Evolutionary conservation across 805 yeast genomes (phyloP).

Genomic region (Ogataea naganishii): DNA sequence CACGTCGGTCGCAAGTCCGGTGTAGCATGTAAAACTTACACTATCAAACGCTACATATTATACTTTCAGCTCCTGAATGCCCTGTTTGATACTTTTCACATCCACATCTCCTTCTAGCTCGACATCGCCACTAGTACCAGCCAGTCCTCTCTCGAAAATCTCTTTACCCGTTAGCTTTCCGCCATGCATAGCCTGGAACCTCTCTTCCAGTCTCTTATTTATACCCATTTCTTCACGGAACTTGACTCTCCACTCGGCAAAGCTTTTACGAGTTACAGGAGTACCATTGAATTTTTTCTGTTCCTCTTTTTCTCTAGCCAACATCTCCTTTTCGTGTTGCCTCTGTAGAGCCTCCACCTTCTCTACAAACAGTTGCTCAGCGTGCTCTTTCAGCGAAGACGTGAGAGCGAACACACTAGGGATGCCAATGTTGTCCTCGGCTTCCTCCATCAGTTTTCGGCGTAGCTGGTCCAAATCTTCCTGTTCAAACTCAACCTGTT

Average conservation of each 20-base stretch:
- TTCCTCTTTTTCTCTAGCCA: conserved; percentile 67
- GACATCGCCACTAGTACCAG: conserved; percentile 54
- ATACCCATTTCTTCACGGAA: conserved; percentile 70
- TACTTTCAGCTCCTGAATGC: too few relatives aligned
- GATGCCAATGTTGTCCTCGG: conserved; percentile 77
- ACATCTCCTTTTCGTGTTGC: conserved; percentile 47
- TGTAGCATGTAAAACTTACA: too few relatives aligned
- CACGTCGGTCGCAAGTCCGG: too few relatives aligned
- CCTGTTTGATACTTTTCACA: too few relatives aligned
- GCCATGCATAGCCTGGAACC: conserved; percentile 50
- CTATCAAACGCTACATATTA: too few relatives aligned
- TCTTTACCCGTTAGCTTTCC: conserved; percentile 83
- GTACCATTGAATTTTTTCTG: conserved; percentile 90
- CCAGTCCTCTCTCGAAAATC: conserved; percentile 85
- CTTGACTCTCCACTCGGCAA: conserved; percentile 56
- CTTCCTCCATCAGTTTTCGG: conserved; percentile 42
- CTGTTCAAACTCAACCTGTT: conserved; percentile 43
- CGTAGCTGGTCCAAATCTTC: conserved; percentile 35
- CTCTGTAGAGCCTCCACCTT: conserved; percentile 48
- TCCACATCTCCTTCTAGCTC: conserved; percentile 25
- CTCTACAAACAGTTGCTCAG: conserved; percentile 58
- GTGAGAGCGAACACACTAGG: conserved; percentile 83
- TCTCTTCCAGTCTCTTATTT: conserved; percentile 46
- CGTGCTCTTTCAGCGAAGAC: conserved; percentile 70
- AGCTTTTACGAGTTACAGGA: conserved; percentile 75